phyloP scores from a whole-genome alignment of 1,139 yeast species.

The Zygosaccharomyces sapae region DNA sequence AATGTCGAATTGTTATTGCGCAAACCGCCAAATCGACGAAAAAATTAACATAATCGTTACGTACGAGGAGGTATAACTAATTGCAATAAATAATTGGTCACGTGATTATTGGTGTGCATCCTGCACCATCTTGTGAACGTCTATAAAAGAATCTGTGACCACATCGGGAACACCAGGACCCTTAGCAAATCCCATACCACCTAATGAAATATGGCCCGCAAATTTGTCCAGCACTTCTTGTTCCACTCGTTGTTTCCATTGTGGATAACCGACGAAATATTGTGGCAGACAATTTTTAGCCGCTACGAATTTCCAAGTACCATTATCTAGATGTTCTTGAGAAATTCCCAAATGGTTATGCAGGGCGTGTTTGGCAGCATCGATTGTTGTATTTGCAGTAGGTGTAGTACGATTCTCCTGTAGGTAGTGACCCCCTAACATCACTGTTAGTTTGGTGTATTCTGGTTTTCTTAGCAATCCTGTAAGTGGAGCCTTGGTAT shows the following conservation, averaged over 20 bases:
- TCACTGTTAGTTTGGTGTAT: conserved; percentile 73
- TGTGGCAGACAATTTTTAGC: conserved; percentile 70
- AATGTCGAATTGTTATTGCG: too few species aligned
- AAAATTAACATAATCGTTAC: too few species aligned
- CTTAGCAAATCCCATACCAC: conserved; percentile 79
- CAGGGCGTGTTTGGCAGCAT: conserved; percentile 47
- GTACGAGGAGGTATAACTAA: too few species aligned
- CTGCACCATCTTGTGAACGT: conserved; percentile 40
- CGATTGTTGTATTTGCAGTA: conserved; percentile 43
- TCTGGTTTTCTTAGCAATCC: conserved; percentile 28
- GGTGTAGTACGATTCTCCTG: conserved; percentile 41
- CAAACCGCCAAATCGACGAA: too few species aligned
- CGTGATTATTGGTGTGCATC: not conserved
- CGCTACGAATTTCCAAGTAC: conserved; percentile 31
- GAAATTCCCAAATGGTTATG: conserved; percentile 48
- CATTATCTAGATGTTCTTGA: conserved; percentile 37
- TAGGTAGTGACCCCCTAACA: conserved; percentile 83
- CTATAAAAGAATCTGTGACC: conserved; percentile 57
- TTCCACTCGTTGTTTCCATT: conserved; percentile 42
- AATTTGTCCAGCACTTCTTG: conserved; percentile 38
- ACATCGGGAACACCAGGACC: conserved; percentile 93
- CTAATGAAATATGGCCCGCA: conserved; percentile 49
- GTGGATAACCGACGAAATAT: conserved; percentile 67
- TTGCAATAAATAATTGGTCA: not conserved
- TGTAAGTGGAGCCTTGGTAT: conserved; percentile 10